Base-by-base conservation (phyloP, 1,284 basidiomycete genomes). In the Sphagnurus paluster region DNA sequence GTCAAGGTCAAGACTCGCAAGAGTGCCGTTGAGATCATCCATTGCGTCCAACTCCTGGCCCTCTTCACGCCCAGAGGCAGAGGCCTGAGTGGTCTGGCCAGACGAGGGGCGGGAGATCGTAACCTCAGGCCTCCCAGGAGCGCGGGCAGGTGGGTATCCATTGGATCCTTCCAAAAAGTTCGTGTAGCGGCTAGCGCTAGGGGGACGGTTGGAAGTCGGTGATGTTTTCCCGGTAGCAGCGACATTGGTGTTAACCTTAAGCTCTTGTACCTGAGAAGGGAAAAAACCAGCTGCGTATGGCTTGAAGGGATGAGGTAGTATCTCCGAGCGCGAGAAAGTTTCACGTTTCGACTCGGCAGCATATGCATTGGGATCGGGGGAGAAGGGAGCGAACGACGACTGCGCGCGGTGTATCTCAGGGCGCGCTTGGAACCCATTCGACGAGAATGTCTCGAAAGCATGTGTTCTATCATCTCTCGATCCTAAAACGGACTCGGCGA, bases 21-120 rank as follows among this genome's bases (percentile, higher is more conserved):
- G 71, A n/a, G 82, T 87, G 16, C 84, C 82, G 55, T 87, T 89
- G 38, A 90, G 64, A 63, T 89, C 86, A 29, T 79, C 77, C 54
- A 90, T 74, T 21, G 60, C 38, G 50, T 83, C 80, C 21, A 74
- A 70, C 24, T 79, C 77, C 39, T 70, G 58, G 20, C 59, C 44
- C 42, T 64, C 56, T 30, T 40, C 47, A 44, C 52, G n/a, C n/a
- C n/a, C n/a, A n/a, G n/a, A n/a, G n/a, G n/a, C 51, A 34, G 48
- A 42, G 53, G 47, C 7, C 26, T 28, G 36, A 14, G 54, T 56
- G 42, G 65, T 68, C 54, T 71, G 72, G 39, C 72, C 76, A 42
- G 74, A 80, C n/a, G 66, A 56, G 37, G 75, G 76, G 14, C 75
- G 71, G 24, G 77, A 75, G 44, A 78, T 73, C 3, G 76, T 67